Base-by-base conservation (phyloP, 148 eudicot species). In the Bassia scoparia region DNA sequence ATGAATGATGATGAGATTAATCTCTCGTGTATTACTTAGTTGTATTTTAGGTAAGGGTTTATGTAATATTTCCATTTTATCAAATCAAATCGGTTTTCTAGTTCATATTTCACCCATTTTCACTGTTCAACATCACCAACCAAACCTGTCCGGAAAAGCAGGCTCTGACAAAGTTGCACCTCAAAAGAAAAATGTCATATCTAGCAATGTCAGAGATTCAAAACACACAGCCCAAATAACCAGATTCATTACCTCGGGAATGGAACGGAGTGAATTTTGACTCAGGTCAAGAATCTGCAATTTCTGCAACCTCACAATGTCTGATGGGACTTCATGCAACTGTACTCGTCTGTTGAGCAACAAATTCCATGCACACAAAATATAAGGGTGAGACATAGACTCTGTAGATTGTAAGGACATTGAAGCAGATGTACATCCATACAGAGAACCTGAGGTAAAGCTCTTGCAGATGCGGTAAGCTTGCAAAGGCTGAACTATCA, bases 261-360 rank as follows among this genome's bases (percentile, higher is more conserved):
- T 75, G 52, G 82, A 80, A 30, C 78, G 82, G 76, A 93, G 80
- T 52, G 88, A 82, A 77, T 93, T 93, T 79, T 90, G 97, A 81
- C 98, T 82, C 63, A 93, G 81, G 80, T 89, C 98, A 71, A 90
- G 95, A 84, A 93, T 81, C 72, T 74, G 83, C 80, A 93, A 83
- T 69, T 87, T 81, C 82, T 81, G 90, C 67, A 89, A 71, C 55
- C 70, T 49, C 66, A 87, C 31, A 72, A 90, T 76, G 68, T 89
- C 95, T 50, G 85, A 77, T 52, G 97, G 95, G 76, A 91, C 83
- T 81, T 85, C 96, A 67, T 79, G 76, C 79, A 94, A 80, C 61
- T 78, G 87, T 79, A 87, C 85, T 82, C 97, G 83, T 61, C 97
- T 94, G 88, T 74, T 58, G 66, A 82, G 48, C 68, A 71, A 81